phyloP scores from a whole-genome alignment of 108 stramenopile genomes.

The Craspedostauros australis region DNA sequence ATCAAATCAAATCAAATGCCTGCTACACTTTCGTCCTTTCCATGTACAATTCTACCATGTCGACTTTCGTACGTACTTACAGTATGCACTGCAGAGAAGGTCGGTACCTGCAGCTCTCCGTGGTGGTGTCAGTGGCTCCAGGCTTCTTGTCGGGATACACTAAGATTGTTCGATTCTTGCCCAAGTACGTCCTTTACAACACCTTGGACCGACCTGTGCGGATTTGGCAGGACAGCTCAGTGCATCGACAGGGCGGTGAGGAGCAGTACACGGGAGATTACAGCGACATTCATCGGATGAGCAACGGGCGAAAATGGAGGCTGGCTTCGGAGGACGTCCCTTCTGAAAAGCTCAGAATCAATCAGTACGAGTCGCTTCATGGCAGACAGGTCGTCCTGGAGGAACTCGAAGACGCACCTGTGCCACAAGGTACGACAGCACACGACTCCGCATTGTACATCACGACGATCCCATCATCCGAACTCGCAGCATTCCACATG shows the following conservation, averaged over 20 bases:
- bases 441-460: constrained; percentile 68
- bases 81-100: constrained; percentile 83
- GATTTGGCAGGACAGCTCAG: constrained; percentile 89
- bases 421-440: constrained; percentile 54
- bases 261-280: constrained; percentile 7
- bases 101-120: constrained; percentile 75
- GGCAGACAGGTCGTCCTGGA: constrained; percentile 37
- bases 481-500: constrained; percentile 64
- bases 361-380: constrained; percentile 65
- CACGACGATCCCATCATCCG: constrained; percentile 40
- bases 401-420: constrained; percentile 7
- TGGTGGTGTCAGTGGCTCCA: constrained; percentile 81
- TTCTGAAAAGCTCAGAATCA: constrained; percentile 19
- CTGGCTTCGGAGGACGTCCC: constrained; percentile 19
- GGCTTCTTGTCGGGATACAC: constrained; percentile 87
- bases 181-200: constrained; percentile 86
- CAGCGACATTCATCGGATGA: too few species aligned
- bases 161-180: constrained; percentile 90
- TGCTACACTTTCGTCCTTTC: too few species aligned
- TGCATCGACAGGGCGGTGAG: constrained; percentile 46
- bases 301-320: constrained; percentile 51
- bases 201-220: constrained; percentile 58
- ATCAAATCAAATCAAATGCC: too few species aligned
- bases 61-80: neutral
- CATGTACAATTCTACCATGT: neutral